Base-by-base conservation (phyloP, 768 basidiomycete species). In the Naganishia kalamii region DNA sequence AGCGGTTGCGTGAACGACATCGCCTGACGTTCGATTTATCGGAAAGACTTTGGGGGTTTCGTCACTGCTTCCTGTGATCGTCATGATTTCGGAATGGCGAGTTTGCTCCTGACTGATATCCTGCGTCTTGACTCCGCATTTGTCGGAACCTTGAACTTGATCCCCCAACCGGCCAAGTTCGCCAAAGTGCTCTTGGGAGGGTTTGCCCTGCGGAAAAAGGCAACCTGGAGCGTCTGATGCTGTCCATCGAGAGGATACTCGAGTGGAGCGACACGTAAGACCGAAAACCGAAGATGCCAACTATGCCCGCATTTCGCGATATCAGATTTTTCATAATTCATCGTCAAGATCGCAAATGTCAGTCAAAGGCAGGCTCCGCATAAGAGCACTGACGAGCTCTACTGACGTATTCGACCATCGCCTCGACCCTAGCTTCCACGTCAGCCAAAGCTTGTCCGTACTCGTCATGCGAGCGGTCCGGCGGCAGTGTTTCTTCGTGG, bases 381-480 rank as follows among this genome's bases (percentile, higher is more conserved):
- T n/a, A n/a, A n/a, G n/a, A n/a, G n/a, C n/a, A n/a, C n/a, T n/a
- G 25, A 10, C 13, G 13, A 11, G 32, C 19, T 7, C 1, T 33
- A 52, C 54, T 57, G 11, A 27, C 54, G 27, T 19, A 57, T 57
- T 57, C 54, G 8, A 57, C 54, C 35, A 57, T 57, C 32, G 10
- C 13, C 21, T 25, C 35, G 2, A 57, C 54, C 10, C 37, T 37
- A 21, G 23, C 21, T 40, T 57, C 54, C 37, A 25, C 30, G 21
- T 32, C 35, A 4, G n/a, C 30, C 12, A 57, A 37, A 25, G 33
- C 23, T n/a, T 37, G 11, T 37, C 40, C 23, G 35, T 23, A 12
- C 35, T 40, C 33, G 35, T 21, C 13, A 19, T 21, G 23, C 7
- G 4, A n/a, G 27, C 54, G 1, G n/a, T 4, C 13, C 37, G n/a